These are phyloP conservation scores for Primulina tabacum DNA, from an alignment of 257 asterid species.

Conservation along the genomic window DNA sequence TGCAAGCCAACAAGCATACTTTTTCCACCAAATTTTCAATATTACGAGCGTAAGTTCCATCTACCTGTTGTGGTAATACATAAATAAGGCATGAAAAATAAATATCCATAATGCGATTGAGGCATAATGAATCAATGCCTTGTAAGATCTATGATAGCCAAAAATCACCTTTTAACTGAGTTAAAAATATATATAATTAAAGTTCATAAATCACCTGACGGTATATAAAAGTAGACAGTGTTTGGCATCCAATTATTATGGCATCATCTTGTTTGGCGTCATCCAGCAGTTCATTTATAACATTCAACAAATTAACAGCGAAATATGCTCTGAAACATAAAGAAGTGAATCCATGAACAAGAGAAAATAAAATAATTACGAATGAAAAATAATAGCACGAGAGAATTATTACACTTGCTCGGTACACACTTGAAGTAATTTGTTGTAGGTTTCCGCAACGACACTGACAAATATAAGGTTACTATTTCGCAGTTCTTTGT, in stretches of 20 bases:
- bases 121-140: slow-evolving; percentile 7
- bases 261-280: slow-evolving; percentile 57
- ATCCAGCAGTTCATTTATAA: slow-evolving; percentile 68
- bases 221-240: slow-evolving; percentile 66
- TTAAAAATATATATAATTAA: background rate
- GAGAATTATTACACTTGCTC: slow-evolving; percentile 70
- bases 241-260: slow-evolving; percentile 75
- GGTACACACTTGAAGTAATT: slow-evolving; percentile 71
- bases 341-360: slow-evolving; percentile 21
- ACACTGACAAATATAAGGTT: slow-evolving; percentile 56
- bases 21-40: slow-evolving; percentile 64
- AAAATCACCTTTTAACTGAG: slow-evolving; percentile 5
- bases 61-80: slow-evolving; percentile 51
- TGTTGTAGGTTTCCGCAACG: slow-evolving; percentile 67
- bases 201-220: slow-evolving; percentile 59
- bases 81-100: slow-evolving; percentile 17
- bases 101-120: background rate
- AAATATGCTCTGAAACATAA: slow-evolving; percentile 74
- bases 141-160: slow-evolving; percentile 20
- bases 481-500: slow-evolving; percentile 77
- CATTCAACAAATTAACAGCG: slow-evolving; percentile 65
- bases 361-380: background rate
- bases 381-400: background rate
- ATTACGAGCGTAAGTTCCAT: slow-evolving; percentile 71
- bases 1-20: slow-evolving; percentile 66